Evolutionary conservation across 441 rosid species (phyloP), one percentile per base, ranked within the genome.

Genomic region (Aquilaria agallochum): DNA sequence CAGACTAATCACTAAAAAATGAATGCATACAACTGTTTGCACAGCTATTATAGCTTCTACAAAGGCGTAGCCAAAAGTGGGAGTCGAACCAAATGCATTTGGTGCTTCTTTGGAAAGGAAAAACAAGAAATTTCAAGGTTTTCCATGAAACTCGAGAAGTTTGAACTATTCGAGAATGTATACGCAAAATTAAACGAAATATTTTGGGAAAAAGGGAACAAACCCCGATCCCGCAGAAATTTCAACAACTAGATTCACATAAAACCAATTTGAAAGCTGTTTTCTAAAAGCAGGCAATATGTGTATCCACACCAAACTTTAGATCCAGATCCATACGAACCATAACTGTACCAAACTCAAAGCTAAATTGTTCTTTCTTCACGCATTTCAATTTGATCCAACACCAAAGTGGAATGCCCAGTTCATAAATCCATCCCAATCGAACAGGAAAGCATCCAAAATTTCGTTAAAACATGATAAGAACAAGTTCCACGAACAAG

Each of bases 351-450:
- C 9, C 20, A 34, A 50, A 11, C 11, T 30, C 13, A 14, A 58
- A 45, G 45, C 14, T 7, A 59, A 8, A 34, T 36, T 31, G 9
- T 15, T 13, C 9, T 9, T 31, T 30, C 46, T 31, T 31, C 44
- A 11, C 48, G 30, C 54, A 32, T 14, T 11, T 4, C 53, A 8
- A 45, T 45, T 58, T 56, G 68, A 74, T 66, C 67, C 68, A 63
- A 63, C 2, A 12, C 14, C 9, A 33, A 31, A 6, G 42, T 6
- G 63, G 11, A 47, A 27, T 12, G 27, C 54, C 27, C 65, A 65
- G 63, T 69, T 72, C 72, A 64, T 4, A 51, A 14, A 73, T 60
- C 55, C 59, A 32, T 8, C 1, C 15, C 2, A 34, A 55, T 2
- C 12, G 31, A 46, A 12, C 0, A 11, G 14, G 56, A 57, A 36